phyloP scores from a whole-genome alignment of 2,329 filamentous ascomycete genomes.

The Talaromyces sp. region DNA sequence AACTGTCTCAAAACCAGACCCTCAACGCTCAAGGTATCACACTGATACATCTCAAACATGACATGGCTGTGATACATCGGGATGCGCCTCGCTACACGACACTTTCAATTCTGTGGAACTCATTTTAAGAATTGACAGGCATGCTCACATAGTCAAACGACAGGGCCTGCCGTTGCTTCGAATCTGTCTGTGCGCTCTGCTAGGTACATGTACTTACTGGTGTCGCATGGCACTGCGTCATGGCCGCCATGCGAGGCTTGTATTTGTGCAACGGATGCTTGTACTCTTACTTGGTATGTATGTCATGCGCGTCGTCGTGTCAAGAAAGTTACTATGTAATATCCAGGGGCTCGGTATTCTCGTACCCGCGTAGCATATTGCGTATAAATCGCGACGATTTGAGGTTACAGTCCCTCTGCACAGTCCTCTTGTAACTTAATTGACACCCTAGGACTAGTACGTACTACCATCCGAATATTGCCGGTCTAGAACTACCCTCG shows the following conservation, averaged over 20 bases:
- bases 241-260: not conserved
- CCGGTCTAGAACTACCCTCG: not conserved
- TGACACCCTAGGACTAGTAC: not conserved
- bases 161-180: not conserved
- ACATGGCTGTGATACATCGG: not conserved
- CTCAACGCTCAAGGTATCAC: slow-evolving; percentile 5
- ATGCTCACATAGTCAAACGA: not conserved
- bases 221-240: slow-evolving; percentile 1
- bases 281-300: not conserved
- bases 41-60: slow-evolving; percentile 1
- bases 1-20: not conserved
- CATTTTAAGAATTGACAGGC: not conserved
- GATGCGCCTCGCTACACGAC: not conserved
- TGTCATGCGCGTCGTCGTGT: not conserved
- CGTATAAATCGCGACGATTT: not conserved
- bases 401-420: not conserved
- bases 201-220: not conserved
- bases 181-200: not conserved
- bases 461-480: not conserved
- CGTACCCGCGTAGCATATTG: not conserved
- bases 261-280: not conserved
- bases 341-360: not conserved
- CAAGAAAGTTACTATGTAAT: too few relatives aligned
- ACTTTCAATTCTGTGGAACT: not conserved
- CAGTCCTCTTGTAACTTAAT: not conserved